Conservation (phyloP, 2,329 filamentous ascomycete species). For the Fusarium scirpi region DNA sequence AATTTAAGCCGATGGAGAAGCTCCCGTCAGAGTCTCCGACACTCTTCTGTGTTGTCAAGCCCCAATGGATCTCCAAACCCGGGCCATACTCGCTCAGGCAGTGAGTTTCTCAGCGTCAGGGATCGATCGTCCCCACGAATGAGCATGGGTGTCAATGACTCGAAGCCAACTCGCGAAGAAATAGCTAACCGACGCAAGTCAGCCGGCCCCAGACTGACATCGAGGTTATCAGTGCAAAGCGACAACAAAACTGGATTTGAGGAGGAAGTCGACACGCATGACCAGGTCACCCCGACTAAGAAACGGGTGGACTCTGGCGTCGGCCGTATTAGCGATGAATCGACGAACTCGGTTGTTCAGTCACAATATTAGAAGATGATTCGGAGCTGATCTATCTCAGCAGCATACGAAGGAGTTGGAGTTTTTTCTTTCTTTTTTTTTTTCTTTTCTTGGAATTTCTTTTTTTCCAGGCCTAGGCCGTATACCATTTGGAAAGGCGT, state of each 20-base stretch:
- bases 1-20: conserved; percentile 67
- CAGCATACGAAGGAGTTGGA: conserved; percentile 43
- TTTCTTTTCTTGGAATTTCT: neutral
- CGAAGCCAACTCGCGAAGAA: conserved; percentile 45
- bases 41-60: conserved; percentile 44
- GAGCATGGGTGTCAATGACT: conserved; percentile 49
- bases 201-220: conserved; percentile 41
- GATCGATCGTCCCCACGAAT: conserved; percentile 49
- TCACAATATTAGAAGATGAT: conserved; percentile 8
- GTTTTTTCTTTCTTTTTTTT: conserved; percentile 19
- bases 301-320: conserved; percentile 52
- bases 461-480: neutral
- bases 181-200: conserved; percentile 49
- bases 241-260: conserved; percentile 39
- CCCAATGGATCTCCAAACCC: conserved; percentile 22
- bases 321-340: conserved; percentile 49
- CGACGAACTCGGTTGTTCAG: conserved; percentile 34
- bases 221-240: conserved; percentile 38
- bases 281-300: conserved; percentile 43
- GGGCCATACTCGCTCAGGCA: conserved; percentile 54
- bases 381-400: conserved; percentile 22
- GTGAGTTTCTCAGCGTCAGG: conserved; percentile 50
- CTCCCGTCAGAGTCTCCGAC: conserved; percentile 52
- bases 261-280: conserved; percentile 31
- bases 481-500: conserved; percentile 44